Conservation (phyloP, 441 rosid species). For the Omphalea diandra region DNA sequence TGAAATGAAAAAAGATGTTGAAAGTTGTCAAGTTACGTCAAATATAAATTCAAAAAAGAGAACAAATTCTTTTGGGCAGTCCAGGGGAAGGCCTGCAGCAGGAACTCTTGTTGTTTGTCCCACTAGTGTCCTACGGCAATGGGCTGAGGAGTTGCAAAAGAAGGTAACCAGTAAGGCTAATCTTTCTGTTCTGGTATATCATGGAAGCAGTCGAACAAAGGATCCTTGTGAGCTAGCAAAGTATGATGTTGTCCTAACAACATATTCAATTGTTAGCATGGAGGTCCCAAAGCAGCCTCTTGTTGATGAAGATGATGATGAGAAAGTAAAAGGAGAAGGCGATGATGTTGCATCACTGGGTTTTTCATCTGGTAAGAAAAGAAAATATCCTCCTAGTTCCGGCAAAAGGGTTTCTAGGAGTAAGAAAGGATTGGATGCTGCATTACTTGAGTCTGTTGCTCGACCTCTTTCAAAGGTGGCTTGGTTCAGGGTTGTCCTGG, state of each 20-base stretch:
- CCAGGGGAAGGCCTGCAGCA: constrained; percentile 81
- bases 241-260: constrained; percentile 86
- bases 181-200: constrained; percentile 75
- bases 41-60: constrained; percentile 26
- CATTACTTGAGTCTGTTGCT: constrained; percentile 44
- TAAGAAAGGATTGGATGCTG: constrained; percentile 48
- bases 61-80: constrained; percentile 31
- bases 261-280: constrained; percentile 90
- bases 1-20: constrained; percentile 31
- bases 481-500: constrained; percentile 91
- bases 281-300: constrained; percentile 90
- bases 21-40: constrained; percentile 27
- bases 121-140: constrained; percentile 95
- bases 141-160: constrained; percentile 84
- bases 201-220: constrained; percentile 80
- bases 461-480: constrained; percentile 87
- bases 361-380: constrained; percentile 47
- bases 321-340: constrained; percentile 43
- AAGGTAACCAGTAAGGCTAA: constrained; percentile 70
- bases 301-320: constrained; percentile 59
- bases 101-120: constrained; percentile 99
- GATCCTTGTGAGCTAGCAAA: constrained; percentile 76
- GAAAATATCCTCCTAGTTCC: constrained; percentile 52
- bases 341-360: constrained; percentile 36
- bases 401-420: constrained; percentile 44